These are phyloP conservation scores for Babjeviella inositovora DNA, from an alignment of 805 yeast genomes.

Conservation along the genomic window DNA sequence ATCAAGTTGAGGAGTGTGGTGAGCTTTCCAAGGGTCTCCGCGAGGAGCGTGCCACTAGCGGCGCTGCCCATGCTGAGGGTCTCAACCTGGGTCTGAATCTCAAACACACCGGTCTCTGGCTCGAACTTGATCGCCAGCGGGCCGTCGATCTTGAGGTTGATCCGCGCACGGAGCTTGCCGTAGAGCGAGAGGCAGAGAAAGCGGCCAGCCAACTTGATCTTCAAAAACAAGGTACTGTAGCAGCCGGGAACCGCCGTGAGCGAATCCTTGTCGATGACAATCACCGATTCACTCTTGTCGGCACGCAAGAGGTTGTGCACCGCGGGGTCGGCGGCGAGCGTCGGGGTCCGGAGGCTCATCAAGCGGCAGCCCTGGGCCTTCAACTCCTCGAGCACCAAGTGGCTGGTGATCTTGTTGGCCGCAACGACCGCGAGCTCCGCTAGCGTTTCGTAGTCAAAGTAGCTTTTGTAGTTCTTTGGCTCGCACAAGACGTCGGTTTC, in stretches of 20 bases:
- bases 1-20: too few species aligned
- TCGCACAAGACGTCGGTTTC: too few species aligned
- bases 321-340: conserved; percentile 7
- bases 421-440: conserved; percentile 21
- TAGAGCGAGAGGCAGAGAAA: too few species aligned
- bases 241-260: conserved; percentile 17
- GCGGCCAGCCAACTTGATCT: conserved; percentile 9
- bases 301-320: conserved; percentile 8
- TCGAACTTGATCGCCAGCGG: too few species aligned
- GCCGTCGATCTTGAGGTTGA: too few species aligned
- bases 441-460: conserved; percentile 15
- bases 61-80: too few species aligned
- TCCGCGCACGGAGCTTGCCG: too few species aligned
- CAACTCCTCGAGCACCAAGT: conserved; percentile 35
- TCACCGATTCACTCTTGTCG: conserved; percentile 10
- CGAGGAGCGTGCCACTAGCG: too few species aligned
- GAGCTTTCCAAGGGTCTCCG: too few species aligned
- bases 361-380: conserved; percentile 18
- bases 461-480: too few species aligned
- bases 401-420: conserved; percentile 30
- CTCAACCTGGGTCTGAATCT: too few species aligned
- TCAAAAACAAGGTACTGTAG: conserved; percentile 13
- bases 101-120: too few species aligned
- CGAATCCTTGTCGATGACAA: conserved; percentile 15
- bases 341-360: conserved; percentile 9